Evolutionary conservation across 805 yeast genomes (phyloP).

Genomic region (Kuraishia cidri): DNA sequence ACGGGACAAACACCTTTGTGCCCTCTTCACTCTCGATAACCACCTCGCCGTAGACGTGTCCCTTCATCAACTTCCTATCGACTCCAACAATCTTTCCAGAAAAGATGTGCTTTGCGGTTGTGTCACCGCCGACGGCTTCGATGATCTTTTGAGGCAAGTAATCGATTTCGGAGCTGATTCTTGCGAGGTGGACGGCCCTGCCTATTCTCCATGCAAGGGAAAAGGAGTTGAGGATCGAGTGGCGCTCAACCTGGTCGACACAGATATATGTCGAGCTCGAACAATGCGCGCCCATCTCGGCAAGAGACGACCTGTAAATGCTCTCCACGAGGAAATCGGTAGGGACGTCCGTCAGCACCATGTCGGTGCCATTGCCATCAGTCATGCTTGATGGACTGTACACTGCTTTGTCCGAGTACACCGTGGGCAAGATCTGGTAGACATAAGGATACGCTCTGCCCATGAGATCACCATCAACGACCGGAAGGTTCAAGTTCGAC

Average conservation of each 20-base stretch:
- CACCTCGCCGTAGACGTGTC: constrained; percentile 36
- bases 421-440: constrained; percentile 28
- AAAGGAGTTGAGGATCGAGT: constrained; percentile 16
- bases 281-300: constrained; percentile 32
- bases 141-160: constrained; percentile 23
- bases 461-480: constrained; percentile 35
- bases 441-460: constrained; percentile 41
- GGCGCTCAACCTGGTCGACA: constrained; percentile 5
- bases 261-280: constrained; percentile 11
- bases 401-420: constrained; percentile 6
- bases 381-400: constrained; percentile 17
- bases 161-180: constrained; percentile 24
- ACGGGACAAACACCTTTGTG: constrained; percentile 24
- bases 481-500: constrained; percentile 17
- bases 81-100: constrained; percentile 34
- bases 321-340: constrained; percentile 25
- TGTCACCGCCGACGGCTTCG: constrained; percentile 26
- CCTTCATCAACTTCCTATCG: constrained; percentile 28
- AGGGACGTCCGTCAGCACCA: constrained; percentile 15
- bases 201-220: constrained; percentile 43
- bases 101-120: constrained; percentile 23
- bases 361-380: constrained; percentile 28
- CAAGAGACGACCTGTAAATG: constrained; percentile 28
- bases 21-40: constrained; percentile 12
- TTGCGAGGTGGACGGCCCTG: constrained; percentile 28